Conservation (phyloP, 2,329 filamentous ascomycete species). For the Xylaria arbuscula region DNA sequence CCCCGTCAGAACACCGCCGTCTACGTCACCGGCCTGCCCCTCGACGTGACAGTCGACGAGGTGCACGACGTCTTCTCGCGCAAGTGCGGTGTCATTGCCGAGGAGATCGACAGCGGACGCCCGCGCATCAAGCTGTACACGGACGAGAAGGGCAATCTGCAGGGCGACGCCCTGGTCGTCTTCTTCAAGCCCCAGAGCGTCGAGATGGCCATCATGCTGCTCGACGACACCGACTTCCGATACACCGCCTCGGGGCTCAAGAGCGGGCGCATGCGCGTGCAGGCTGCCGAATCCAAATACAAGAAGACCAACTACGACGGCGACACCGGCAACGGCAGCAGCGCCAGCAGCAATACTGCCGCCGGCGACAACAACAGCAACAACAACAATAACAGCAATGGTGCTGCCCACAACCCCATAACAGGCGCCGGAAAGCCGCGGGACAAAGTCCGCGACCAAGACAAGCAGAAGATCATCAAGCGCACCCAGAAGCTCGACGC, state of each 20-base stretch:
- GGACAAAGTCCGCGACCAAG: conserved; percentile 65
- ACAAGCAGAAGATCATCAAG: conserved; percentile 90
- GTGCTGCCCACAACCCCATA: conserved; percentile 49
- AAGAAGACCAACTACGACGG: conserved; percentile 82
- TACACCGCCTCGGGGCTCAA: conserved; percentile 63
- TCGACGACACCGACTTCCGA: conserved; percentile 86
- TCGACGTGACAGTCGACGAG: conserved; percentile 82
- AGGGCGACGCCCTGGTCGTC: conserved; percentile 91
- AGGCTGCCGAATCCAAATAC: conserved; percentile 88
- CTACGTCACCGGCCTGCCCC: conserved; percentile 88
- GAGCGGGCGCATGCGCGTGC: conserved; percentile 79
- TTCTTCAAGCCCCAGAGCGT: conserved; percentile 98
- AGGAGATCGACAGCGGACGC: conserved; percentile 88
- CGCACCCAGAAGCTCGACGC: conserved; percentile 92
- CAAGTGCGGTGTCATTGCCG: conserved; percentile 90
- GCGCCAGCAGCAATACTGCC: conserved; percentile 25
- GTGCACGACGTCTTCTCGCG: conserved; percentile 83
- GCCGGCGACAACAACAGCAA: conserved; percentile 31
- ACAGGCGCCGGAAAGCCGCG: conserved; percentile 60
- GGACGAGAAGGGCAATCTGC: conserved; percentile 84
- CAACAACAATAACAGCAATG: conserved; percentile 16
- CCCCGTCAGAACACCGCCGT: conserved; percentile 84
- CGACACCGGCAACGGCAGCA: conserved; percentile 34
- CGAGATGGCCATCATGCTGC: conserved; percentile 80
- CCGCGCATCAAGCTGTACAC: conserved; percentile 94